phyloP scores from a whole-genome alignment of 2,329 filamentous ascomycete genomes.

The Talaromyces verruculosus region DNA sequence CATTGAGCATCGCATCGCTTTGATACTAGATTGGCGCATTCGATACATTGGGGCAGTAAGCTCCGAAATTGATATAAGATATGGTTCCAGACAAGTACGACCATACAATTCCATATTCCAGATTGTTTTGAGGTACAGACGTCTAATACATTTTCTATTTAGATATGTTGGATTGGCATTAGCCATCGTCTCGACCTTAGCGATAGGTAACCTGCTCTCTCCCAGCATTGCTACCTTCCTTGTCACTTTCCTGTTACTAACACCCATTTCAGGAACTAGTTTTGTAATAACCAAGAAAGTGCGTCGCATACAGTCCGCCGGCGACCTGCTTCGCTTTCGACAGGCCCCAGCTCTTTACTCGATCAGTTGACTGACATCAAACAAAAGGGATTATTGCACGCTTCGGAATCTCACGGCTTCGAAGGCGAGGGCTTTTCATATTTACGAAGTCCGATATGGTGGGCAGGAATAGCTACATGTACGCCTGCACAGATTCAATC shows the following conservation, averaged over 20 bases:
- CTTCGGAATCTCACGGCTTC: conserved; percentile 88
- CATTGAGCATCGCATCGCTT: conserved; percentile 15
- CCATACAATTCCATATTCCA: background rate
- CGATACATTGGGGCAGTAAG: conserved; percentile 37
- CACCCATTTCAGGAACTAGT: conserved; percentile 68
- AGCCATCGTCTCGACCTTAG: conserved; percentile 51
- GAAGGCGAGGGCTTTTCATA: conserved; percentile 96
- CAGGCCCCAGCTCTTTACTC: background rate
- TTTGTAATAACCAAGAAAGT: conserved; percentile 99
- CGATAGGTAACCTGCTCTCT: conserved; percentile 39
- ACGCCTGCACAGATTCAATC: conserved; percentile 39
- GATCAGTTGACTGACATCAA: conserved; percentile 23
- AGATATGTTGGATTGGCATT: conserved; percentile 50
- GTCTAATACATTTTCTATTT: conserved; percentile 15
- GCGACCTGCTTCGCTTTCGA: background rate
- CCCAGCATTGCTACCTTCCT: conserved; percentile 20
- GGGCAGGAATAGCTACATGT: conserved; percentile 90
- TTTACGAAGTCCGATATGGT: conserved; percentile 93
- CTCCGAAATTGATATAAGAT: conserved; percentile 33
- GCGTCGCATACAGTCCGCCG: conserved; percentile 33
- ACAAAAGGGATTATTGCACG: conserved; percentile 80
- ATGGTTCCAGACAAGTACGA: conserved; percentile 49
- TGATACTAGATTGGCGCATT: conserved; percentile 35
- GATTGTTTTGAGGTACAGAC: background rate
- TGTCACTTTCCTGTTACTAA: background rate